Evolutionary conservation across 2,329 filamentous ascomycete species (phyloP).

Genomic region (Sporothrix inflata): DNA sequence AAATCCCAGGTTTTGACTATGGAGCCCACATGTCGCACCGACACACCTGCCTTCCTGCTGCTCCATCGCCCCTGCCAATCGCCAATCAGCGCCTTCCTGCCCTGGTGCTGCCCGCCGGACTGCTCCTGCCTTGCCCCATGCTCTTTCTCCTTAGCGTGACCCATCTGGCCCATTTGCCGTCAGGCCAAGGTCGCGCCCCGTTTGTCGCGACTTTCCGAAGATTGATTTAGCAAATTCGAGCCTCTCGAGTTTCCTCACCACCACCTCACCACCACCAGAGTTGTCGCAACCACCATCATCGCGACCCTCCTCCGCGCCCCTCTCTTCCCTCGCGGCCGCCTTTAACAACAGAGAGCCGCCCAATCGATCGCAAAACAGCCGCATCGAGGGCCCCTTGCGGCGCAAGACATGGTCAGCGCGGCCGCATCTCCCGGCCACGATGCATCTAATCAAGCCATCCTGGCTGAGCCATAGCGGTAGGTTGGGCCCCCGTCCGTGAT

Average conservation of each 20-base stretch:
- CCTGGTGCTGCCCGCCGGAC: not conserved
- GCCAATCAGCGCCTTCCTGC: slow-evolving; percentile 25
- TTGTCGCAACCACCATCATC: not conserved
- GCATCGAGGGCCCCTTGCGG: slow-evolving; percentile 22
- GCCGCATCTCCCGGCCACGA: slow-evolving; percentile 45
- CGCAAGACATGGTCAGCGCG: slow-evolving; percentile 33
- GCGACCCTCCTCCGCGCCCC: not conserved
- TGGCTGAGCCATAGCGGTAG: slow-evolving; percentile 93
- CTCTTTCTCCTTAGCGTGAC: slow-evolving; percentile 13
- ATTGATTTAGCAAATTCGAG: not conserved
- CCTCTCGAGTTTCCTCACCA: not conserved
- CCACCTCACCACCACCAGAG: not conserved
- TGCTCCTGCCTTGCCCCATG: slow-evolving; percentile 3
- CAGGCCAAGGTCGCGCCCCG: slow-evolving; percentile 9
- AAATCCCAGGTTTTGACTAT: not conserved
- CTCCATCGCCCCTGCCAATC: slow-evolving; percentile 28
- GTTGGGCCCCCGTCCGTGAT: slow-evolving; percentile 33
- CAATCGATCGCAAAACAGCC: not conserved
- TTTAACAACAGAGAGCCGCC: not conserved
- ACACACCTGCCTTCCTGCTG: too few species aligned
- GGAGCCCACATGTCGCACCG: not conserved
- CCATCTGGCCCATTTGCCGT: not conserved
- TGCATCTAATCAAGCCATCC: slow-evolving; percentile 90
- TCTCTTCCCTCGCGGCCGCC: not conserved
- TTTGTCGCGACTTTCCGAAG: slow-evolving; percentile 22